Evolutionary conservation across 164 flowering plant species (phyloP).

Genomic region (Kingdonia uniflora): DNA sequence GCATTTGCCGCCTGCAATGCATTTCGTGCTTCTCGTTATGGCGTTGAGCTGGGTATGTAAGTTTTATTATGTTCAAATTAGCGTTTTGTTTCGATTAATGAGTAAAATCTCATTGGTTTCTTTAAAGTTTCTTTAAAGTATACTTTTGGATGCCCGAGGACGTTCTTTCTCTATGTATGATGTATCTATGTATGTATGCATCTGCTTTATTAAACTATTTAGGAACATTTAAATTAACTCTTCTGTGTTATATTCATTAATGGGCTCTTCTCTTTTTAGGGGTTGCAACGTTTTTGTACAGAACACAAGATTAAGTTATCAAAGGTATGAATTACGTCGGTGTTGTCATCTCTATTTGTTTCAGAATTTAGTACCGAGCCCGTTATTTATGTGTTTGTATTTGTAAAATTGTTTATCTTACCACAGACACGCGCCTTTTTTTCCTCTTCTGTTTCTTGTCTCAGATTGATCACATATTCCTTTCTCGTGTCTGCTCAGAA

Average conservation of each 20-base stretch:
- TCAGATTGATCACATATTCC: slow-evolving; percentile 94
- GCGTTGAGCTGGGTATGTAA: too few species aligned
- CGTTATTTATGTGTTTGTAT: too few species aligned
- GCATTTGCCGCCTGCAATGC: too few species aligned
- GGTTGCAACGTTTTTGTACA: slow-evolving; percentile 89
- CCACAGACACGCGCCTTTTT: neutral
- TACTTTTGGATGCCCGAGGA: too few species aligned
- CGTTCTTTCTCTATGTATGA: too few species aligned
- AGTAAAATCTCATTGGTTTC: too few species aligned
- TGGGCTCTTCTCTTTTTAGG: slow-evolving; percentile 39
- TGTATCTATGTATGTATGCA: neutral
- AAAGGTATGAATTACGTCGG: slow-evolving; percentile 39
- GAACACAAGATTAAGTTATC: slow-evolving; percentile 94
- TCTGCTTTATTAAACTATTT: neutral
- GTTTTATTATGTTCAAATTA: too few species aligned
- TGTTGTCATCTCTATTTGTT: neutral
- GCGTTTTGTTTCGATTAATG: too few species aligned
- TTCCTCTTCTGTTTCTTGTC: too few species aligned
- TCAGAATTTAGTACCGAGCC: neutral
- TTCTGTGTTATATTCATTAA: slow-evolving; percentile 2
- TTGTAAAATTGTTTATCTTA: too few species aligned
- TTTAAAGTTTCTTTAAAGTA: too few species aligned
- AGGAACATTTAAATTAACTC: neutral
- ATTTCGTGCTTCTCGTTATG: too few species aligned
- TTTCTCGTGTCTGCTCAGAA: slow-evolving; percentile 97